A percentile compares a stretch with the other conserved stretches of the same genome.
phyloP scores from a whole-genome alignment of 2,329 filamentous ascomycete species.

The Amauroascus verrucosus region DNA sequence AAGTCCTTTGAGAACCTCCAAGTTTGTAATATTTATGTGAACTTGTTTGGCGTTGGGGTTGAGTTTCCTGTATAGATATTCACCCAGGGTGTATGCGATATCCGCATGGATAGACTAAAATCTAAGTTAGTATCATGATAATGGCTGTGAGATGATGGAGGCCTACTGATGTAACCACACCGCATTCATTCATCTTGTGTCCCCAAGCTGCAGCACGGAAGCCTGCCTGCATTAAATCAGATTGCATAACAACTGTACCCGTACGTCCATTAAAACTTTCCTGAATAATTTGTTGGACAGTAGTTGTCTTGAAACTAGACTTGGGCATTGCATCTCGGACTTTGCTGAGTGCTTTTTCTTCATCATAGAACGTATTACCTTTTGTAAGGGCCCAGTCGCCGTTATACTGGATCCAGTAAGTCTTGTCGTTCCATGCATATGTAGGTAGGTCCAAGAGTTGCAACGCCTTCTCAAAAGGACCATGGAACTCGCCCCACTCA shows the following conservation, averaged over 20 bases:
- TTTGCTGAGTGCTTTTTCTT: slow-evolving; percentile 7
- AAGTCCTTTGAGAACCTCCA: slow-evolving; percentile 45
- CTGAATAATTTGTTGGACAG: slow-evolving; percentile 26
- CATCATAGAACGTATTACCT: slow-evolving; percentile 13
- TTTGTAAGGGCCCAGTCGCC: slow-evolving; percentile 14
- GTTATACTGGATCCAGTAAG: slow-evolving; percentile 56
- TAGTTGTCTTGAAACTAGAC: slow-evolving; percentile 11
- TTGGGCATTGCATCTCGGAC: background rate
- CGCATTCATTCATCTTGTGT: slow-evolving; percentile 34
- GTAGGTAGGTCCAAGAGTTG: slow-evolving; percentile 55
- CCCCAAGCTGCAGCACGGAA: slow-evolving; percentile 31
- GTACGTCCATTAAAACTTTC: slow-evolving; percentile 23
- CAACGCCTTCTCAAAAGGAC: slow-evolving; percentile 48
- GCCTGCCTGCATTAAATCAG: slow-evolving; percentile 31
- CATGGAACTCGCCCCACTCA: slow-evolving; percentile 62
- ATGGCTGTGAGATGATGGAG: slow-evolving; percentile 10
- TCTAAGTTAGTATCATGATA: background rate
- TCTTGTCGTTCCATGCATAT: slow-evolving; percentile 61
- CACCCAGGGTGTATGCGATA: slow-evolving; percentile 19
- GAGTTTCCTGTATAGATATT: slow-evolving; percentile 17
- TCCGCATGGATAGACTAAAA: slow-evolving; percentile 19
- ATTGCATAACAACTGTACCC: slow-evolving; percentile 28
- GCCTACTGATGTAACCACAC: slow-evolving; percentile 37
- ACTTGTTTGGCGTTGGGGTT: slow-evolving; percentile 16
- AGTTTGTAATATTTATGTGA: slow-evolving; percentile 30